Evolutionary conservation across 345 rosid species (phyloP).

Genomic region (Eucalyptus curtisii): DNA sequence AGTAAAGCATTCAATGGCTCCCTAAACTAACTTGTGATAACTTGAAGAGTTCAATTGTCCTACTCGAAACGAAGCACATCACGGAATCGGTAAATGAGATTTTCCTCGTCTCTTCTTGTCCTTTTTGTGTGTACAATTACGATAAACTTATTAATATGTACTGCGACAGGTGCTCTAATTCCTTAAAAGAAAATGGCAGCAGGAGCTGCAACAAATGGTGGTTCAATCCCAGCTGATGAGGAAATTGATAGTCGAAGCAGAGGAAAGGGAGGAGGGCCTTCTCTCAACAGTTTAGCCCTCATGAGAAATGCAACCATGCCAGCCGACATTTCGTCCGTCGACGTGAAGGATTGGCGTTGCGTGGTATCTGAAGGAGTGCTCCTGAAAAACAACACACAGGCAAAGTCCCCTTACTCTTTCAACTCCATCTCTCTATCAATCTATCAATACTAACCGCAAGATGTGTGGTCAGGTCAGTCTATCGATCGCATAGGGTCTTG

Average conservation of each 20-base stretch:
- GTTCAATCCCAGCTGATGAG: neutral
- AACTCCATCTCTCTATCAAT: no score
- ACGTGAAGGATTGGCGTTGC: no score
- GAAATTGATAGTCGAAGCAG: neutral
- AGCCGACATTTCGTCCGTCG: no score
- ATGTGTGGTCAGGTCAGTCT: no score
- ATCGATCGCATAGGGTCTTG: no score
- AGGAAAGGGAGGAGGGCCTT: neutral
- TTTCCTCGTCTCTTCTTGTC: neutral
- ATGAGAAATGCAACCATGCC: neutral
- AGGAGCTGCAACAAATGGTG: neutral
- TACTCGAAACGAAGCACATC: neutral
- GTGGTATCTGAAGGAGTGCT: no score
- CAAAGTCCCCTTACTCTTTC: no score
- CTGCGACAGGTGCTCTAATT: neutral
- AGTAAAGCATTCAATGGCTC: neutral
- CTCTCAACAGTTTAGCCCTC: neutral
- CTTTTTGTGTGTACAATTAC: neutral
- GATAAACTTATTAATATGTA: neutral
- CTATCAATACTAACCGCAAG: no score
- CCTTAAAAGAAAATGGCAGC: neutral
- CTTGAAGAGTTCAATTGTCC: neutral
- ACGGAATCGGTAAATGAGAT: neutral
- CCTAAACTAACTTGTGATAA: neutral
- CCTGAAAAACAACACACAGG: no score